Base-by-base conservation (phyloP, 2,329 filamentous ascomycete species). In the Aspergillus sp. region DNA sequence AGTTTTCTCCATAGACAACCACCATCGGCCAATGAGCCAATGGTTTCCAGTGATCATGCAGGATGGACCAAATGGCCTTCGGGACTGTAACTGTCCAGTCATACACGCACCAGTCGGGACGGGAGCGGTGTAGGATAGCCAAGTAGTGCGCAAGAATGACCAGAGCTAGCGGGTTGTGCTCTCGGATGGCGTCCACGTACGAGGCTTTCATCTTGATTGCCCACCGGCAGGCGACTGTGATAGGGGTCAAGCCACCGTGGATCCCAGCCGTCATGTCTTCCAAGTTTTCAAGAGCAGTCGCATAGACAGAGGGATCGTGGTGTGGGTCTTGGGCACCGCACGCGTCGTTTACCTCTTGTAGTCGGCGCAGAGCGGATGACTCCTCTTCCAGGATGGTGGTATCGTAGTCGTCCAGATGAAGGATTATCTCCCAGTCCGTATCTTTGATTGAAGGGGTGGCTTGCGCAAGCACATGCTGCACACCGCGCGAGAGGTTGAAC, bases 1-100 rank as follows among this genome's bases (percentile, higher is more conserved):
- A 66, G 26, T 60, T 55, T 8, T 59, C 51, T 5, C 65, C 66
- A 33, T 69, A 63, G 17, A 67, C 63, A 19, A 61, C 60, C 35
- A 52, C 53, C 67, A 71, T 69, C 7, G 66, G 63, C 62, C 61
- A 65, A 19, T 64, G 56, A 14, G 66, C 46, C 41, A 67, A 49
- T 3, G 65, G 61, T 49, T 62, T 67, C 66, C 66, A 70, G 43
- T 60, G 51, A 32, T 63, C 62, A 48, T 69, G 65, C 42, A 72
- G 42, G 14, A 64, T 53, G 32, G 57, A 52, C 66, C 68, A 71
- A 19, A 88, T 77, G 17, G 85, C 85, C 65, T 83, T 81, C 7
- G 88, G 82, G 60, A 89, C 85, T 50, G 83, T 79, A 14, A 81
- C 79, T 16, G 84, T 80, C 61, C 87, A 85, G 38, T 85, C 85